Evolutionary conservation across 495 filamentous ascomycete species (phyloP), one percentile per base, ranked within the genome.

Genomic region (Aspergillus panamensis): DNA sequence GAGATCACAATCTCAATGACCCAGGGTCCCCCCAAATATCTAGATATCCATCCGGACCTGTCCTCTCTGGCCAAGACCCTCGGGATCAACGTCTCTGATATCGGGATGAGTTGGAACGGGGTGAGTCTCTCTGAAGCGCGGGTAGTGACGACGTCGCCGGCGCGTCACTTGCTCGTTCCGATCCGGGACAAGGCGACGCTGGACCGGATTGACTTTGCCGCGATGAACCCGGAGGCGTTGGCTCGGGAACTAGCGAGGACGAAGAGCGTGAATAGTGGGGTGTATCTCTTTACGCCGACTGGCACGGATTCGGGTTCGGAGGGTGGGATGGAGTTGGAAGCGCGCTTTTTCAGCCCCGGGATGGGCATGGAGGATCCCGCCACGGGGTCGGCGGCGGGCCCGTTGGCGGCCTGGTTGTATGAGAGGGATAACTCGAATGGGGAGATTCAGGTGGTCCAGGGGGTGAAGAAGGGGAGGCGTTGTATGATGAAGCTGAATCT

Each of bases 291-390:
- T 31, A 42, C 54, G 29, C 29, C n/a, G 19, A 19, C 16, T 9
- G 14, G 14, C 12, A 12, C 35, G 5, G 35, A n/a, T 39, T 45
- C 42, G 20, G 6, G 14, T 44, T 19, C 42, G 19, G 16, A 20
- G n/a, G 13, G 42, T 44, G 49, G 50, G 3, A 6, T 39, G 35
- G 44, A 51, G 37, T 53, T 35, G 35, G 51, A 59, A 4, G 44
- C 13, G 7, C 40, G 58, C 17, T 63, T 63, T 35, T 63, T 63
- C 39, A 60, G 61, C 39, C 61, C 61, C 5, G 57, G 57, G 29
- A 63, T 63, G 57, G 40, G 33, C 6, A 60, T 57, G 48, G 61
- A 63, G 31, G 61, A 63, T 50, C 61, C 61, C 13, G 47, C 55
- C 12, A 51, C 55, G 13, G 55, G 55, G n/a, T 58, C 55, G 6